These are phyloP conservation scores for Achlya hypogyna DNA, from an alignment of 352 stramenopile species.

Conservation along the genomic window DNA sequence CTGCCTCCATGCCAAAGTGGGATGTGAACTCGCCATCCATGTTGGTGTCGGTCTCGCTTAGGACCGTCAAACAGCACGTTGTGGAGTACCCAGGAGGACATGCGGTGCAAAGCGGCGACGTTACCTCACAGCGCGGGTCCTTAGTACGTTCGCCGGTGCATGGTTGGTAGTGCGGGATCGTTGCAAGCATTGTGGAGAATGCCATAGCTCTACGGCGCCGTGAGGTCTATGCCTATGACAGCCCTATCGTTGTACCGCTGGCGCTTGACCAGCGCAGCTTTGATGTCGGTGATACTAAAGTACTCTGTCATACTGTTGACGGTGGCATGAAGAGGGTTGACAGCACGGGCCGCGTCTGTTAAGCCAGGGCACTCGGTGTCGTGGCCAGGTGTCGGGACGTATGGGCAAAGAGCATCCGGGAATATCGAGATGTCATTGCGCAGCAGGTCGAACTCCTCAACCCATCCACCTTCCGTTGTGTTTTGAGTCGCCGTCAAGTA, in stretches of 20 bases:
- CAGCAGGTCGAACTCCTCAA: constrained; percentile 37
- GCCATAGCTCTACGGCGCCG: constrained; percentile 27
- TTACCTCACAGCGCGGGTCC: constrained; percentile 38
- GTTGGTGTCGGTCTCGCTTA: constrained; percentile 43
- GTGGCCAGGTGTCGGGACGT: constrained; percentile 31
- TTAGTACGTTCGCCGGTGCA: constrained; percentile 35
- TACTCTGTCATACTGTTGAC: constrained; percentile 39
- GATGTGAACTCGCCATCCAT: constrained; percentile 56
- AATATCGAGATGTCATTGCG: constrained; percentile 37
- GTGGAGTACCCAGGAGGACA: constrained; percentile 38
- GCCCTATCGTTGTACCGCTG: background rate
- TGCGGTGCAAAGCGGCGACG: constrained; percentile 32
- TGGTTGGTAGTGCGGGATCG: constrained; percentile 49
- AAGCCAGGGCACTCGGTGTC: constrained; percentile 34
- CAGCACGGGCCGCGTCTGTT: constrained; percentile 26
- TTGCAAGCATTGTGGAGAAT: constrained; percentile 34
- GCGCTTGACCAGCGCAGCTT: constrained; percentile 31
- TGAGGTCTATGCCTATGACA: background rate
- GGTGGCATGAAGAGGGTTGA: constrained; percentile 35
- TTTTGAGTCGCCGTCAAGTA: constrained; percentile 26
- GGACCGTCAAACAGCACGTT: constrained; percentile 41
- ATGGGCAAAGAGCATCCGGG: constrained; percentile 35
- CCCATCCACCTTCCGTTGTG: constrained; percentile 45
- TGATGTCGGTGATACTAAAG: constrained; percentile 30
- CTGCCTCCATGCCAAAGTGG: constrained; percentile 39